A percentile compares a stretch with the other conserved stretches of the same genome.
Conservation (phyloP, 495 filamentous ascomycete species). For the Neurospora pannonica region DNA sequence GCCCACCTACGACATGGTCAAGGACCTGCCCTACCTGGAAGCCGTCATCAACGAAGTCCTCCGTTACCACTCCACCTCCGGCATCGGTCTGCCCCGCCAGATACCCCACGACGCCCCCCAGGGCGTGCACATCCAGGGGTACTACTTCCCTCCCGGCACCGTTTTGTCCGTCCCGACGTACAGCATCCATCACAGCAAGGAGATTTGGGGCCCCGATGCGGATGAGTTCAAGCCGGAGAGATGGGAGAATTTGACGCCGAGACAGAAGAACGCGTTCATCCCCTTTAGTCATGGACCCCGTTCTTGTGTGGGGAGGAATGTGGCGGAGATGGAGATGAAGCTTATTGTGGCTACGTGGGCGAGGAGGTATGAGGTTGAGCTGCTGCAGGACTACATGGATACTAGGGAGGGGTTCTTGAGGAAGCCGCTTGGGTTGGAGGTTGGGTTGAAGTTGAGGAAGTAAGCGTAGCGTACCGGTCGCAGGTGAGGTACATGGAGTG, state of each 20-base stretch:
- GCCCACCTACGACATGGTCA: conserved; percentile 61
- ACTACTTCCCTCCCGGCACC: conserved; percentile 65
- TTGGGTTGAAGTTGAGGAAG: conserved; percentile 46
- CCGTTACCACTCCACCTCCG: conserved; percentile 81
- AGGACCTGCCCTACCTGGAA: conserved; percentile 68
- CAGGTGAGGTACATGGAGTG: not conserved
- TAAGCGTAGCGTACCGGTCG: not conserved
- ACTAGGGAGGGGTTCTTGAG: conserved; percentile 83
- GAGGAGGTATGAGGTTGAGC: conserved; percentile 61
- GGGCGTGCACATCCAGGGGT: conserved; percentile 38
- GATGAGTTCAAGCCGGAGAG: conserved; percentile 70
- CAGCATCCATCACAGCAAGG: conserved; percentile 71
- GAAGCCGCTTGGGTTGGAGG: conserved; percentile 68
- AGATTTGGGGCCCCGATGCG: conserved; percentile 79
- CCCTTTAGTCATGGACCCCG: conserved; percentile 78
- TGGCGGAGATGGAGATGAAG: conserved; percentile 89
- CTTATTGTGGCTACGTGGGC: conserved; percentile 72
- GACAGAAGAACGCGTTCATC: conserved; percentile 72
- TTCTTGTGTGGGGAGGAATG: conserved; percentile 74
- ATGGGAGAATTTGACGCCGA: conserved; percentile 53
- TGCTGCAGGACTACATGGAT: conserved; percentile 63
- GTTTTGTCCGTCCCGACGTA: conserved; percentile 79
- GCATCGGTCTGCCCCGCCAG: conserved; percentile 76
- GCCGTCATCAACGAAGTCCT: conserved; percentile 82
- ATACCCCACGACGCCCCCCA: conserved; percentile 50